Percentiles rank a stretch among this genome's conserved stretches.
phyloP scores from a whole-genome alignment of 768 basidiomycete species.

The Amanita muscaria region DNA sequence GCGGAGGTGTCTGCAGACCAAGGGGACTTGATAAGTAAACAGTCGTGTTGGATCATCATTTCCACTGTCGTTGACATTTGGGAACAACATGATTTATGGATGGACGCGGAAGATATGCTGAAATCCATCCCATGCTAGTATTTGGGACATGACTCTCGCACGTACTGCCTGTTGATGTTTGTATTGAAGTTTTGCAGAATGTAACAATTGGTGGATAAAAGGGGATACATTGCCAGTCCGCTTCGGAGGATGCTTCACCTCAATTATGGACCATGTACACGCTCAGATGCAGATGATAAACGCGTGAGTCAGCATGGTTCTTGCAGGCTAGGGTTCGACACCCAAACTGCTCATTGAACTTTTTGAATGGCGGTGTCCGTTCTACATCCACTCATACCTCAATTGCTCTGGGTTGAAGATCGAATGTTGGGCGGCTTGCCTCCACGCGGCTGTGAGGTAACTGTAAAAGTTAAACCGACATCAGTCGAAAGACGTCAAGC shows the following conservation, averaged over 20 bases:
- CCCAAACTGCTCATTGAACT: too few species aligned
- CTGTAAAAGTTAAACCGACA: background rate
- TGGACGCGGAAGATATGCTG: slow-evolving; percentile 56
- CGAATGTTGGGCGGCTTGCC: too few species aligned
- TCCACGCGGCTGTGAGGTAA: background rate
- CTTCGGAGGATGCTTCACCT: background rate
- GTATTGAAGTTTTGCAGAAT: too few species aligned
- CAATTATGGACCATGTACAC: background rate
- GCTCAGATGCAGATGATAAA: background rate
- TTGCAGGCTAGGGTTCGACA: too few species aligned
- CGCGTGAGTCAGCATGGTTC: too few species aligned
- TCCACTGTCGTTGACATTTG: slow-evolving; percentile 56
- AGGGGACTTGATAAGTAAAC: slow-evolving; percentile 23
- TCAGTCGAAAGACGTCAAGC: background rate
- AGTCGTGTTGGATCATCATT: slow-evolving; percentile 71
- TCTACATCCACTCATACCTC: too few species aligned
- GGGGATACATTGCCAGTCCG: too few species aligned
- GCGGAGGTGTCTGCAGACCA: background rate
- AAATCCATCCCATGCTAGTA: slow-evolving; percentile 12
- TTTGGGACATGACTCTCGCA: too few species aligned
- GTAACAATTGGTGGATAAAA: too few species aligned
- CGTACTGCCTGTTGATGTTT: too few species aligned
- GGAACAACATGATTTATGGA: slow-evolving; percentile 78
- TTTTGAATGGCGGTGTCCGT: too few species aligned
- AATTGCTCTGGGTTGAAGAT: too few species aligned